Conservation (phyloP, 169 alveolate genomes). For the Babesia ovis region DNA sequence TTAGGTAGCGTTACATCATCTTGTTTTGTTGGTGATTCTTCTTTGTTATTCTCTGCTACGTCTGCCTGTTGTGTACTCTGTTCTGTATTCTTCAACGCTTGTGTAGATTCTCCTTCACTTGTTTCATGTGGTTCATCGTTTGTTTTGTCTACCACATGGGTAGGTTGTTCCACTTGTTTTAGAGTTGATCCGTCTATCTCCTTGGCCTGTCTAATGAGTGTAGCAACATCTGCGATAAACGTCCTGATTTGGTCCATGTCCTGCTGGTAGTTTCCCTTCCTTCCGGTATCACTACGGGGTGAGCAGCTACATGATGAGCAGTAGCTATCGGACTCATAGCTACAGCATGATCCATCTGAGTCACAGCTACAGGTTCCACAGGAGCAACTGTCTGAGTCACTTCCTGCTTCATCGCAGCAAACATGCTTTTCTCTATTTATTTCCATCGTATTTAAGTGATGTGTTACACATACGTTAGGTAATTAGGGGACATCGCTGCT, state of each 20-base stretch:
- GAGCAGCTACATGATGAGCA: constrained; percentile 39
- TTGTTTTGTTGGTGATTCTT: background rate
- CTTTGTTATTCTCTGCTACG: background rate
- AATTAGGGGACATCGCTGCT: too few species aligned
- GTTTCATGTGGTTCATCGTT: background rate
- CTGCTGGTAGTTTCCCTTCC: background rate
- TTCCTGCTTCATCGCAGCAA: background rate
- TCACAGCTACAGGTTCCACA: constrained; percentile 41
- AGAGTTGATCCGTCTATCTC: background rate
- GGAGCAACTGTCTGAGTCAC: constrained; percentile 49
- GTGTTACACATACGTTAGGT: too few species aligned
- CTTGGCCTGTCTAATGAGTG: constrained; percentile 24
- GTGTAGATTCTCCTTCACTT: background rate
- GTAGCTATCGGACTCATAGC: background rate
- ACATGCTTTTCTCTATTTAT: background rate
- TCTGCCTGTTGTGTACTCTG: background rate
- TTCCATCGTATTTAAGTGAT: background rate
- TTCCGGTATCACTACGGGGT: constrained; percentile 2
- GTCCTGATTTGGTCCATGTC: constrained; percentile 21
- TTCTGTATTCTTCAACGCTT: background rate
- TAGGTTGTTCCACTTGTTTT: background rate
- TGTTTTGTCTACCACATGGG: background rate
- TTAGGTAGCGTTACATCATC: background rate
- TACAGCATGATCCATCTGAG: constrained; percentile 26
- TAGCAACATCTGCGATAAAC: constrained; percentile 34